These are phyloP conservation scores for Boletus edulis DNA, from an alignment of 768 basidiomycete genomes.

Conservation along the genomic window DNA sequence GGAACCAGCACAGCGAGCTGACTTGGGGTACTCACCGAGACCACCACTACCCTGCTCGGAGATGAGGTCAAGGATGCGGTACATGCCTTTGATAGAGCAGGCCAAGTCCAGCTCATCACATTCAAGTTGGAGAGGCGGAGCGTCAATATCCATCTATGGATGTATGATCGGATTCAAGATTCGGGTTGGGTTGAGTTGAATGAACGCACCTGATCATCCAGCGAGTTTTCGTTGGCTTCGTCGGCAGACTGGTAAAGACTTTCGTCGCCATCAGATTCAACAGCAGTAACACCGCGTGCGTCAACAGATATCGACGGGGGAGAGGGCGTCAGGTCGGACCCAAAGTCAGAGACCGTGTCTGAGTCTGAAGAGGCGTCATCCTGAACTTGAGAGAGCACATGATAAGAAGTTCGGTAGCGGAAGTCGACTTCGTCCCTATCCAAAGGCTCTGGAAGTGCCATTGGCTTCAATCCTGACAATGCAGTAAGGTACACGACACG, in stretches of 20 bases:
- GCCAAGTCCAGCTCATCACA: constrained; percentile 23
- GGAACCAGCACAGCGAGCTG: constrained; percentile 26
- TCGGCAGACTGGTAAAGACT: constrained; percentile 17
- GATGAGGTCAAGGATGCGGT: constrained; percentile 52
- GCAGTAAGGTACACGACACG: not conserved
- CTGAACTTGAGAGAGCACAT: not conserved
- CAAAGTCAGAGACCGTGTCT: constrained; percentile 1
- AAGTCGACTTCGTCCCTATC: not conserved
- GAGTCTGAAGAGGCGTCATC: not conserved
- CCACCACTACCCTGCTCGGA: constrained; percentile 50
- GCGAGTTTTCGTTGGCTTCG: constrained; percentile 3
- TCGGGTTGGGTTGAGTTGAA: not conserved
- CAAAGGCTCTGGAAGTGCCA: constrained; percentile 7
- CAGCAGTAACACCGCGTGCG: not conserved
- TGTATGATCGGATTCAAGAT: not conserved
- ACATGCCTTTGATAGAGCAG: constrained; percentile 42
- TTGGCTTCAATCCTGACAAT: not conserved
- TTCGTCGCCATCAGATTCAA: constrained; percentile 3
- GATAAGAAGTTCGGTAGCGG: not conserved
- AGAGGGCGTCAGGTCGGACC: not conserved
- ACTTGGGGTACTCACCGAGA: constrained; percentile 44
- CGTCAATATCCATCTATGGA: constrained; percentile 21
- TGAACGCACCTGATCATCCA: constrained; percentile 9
- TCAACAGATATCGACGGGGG: not conserved
- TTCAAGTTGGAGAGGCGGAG: not conserved